Conservation (phyloP, 2,329 filamentous ascomycete genomes). For the Ascochyta pisi region DNA sequence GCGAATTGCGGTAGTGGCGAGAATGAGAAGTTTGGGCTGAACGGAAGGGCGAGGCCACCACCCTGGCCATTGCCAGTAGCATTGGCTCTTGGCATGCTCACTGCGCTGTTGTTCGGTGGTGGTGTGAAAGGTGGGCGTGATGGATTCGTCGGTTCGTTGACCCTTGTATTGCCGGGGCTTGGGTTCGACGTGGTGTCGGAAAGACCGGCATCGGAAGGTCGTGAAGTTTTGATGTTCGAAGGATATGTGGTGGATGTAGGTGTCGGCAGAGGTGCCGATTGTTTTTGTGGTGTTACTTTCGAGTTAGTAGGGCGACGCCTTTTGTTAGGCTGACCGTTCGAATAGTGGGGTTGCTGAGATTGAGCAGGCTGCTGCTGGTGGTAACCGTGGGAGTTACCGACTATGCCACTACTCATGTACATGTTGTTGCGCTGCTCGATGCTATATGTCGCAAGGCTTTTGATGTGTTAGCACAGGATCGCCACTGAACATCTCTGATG, state of each 20-base stretch:
- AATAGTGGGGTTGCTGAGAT: conserved; percentile 29
- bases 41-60: conserved; percentile 40
- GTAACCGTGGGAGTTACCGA: conserved; percentile 34
- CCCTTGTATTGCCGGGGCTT: conserved; percentile 31
- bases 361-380: conserved; percentile 37
- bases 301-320: conserved; percentile 42
- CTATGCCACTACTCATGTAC: conserved; percentile 43
- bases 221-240: conserved; percentile 23
- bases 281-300: conserved; percentile 25
- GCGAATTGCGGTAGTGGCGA: conserved; percentile 44
- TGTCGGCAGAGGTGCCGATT: conserved; percentile 37
- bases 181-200: conserved; percentile 30
- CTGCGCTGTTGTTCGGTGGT: conserved; percentile 27
- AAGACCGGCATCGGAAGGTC: conserved; percentile 32
- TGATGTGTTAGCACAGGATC: conserved; percentile 18
- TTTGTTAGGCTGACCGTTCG: conserved; percentile 43
- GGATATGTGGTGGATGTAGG: conserved; percentile 42
- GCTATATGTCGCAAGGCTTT: conserved; percentile 44
- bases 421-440: conserved; percentile 48
- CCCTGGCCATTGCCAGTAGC: conserved; percentile 19
- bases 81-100: conserved; percentile 23
- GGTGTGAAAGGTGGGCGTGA: conserved; percentile 39
- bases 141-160: conserved; percentile 27
- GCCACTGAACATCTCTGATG: not conserved
- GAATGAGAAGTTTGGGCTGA: conserved; percentile 53